phyloP scores from a whole-genome alignment of 1,139 yeast species.

The Debaryomyces sp. region DNA sequence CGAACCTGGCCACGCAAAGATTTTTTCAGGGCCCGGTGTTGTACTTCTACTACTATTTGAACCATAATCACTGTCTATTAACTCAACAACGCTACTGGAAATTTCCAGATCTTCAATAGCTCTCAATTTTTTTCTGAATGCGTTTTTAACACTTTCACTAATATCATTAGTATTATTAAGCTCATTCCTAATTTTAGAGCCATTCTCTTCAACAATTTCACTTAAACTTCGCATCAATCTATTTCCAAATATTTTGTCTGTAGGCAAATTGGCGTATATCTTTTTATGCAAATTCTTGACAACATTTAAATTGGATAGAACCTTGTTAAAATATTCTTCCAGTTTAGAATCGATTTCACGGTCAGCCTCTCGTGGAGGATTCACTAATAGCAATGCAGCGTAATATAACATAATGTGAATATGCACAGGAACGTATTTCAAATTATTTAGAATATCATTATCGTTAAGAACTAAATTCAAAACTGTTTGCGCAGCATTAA shows the following conservation, averaged over 20 bases:
- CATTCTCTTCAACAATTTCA: conserved; percentile 44
- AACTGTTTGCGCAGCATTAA: conserved; percentile 66
- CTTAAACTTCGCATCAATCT: conserved; percentile 50
- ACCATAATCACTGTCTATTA: conserved; percentile 18
- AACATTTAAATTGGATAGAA: conserved; percentile 30
- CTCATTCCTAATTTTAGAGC: conserved; percentile 15
- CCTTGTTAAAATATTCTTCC: conserved; percentile 22
- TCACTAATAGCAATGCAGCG: conserved; percentile 60
- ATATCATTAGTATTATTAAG: conserved; percentile 10
- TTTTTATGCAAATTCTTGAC: conserved; percentile 46
- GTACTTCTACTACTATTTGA: conserved; percentile 27
- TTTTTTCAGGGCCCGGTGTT: conserved; percentile 39
- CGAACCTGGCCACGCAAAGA: conserved; percentile 71
- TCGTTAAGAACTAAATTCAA: conserved; percentile 61
- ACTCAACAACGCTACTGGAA: conserved; percentile 20
- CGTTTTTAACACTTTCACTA: conserved; percentile 15
- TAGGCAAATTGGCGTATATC: conserved; percentile 50
- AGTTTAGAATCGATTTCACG: conserved; percentile 20
- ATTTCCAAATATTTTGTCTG: conserved; percentile 56
- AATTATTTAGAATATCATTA: conserved; percentile 56
- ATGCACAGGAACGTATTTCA: conserved; percentile 70
- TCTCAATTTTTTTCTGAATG: conserved; percentile 20
- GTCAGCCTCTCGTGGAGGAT: conserved; percentile 43
- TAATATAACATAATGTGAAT: conserved; percentile 72
- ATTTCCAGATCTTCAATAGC: conserved; percentile 20